Base-by-base conservation (phyloP, 1,284 basidiomycete genomes). In the Trichosporon sp. region DNA sequence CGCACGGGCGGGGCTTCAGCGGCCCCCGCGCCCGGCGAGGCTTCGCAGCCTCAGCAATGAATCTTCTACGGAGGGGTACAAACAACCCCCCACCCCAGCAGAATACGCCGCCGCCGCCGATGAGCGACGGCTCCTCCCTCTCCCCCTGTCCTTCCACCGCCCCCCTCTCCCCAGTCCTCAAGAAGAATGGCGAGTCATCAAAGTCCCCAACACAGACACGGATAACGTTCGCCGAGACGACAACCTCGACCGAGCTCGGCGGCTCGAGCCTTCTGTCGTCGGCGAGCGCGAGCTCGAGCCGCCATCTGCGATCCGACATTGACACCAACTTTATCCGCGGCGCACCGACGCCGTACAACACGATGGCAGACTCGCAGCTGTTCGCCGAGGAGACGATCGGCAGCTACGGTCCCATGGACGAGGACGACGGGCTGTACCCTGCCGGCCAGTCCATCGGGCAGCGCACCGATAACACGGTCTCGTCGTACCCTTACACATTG, bases 311-410 rank as follows among this genome's bases (percentile, higher is more conserved):
- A n/a, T 63, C 59, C 7, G 59, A 35, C 59, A 63, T 63, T 35
- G 59, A 63, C 32, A 65, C 64, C 19, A 38, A 46, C 8, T 68
- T 67, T 12, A 56, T 59, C 37, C 59, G 37, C 2, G 66, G 70
- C 16, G 77, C 79, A 0, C 79, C 79, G 1, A 80, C 79, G 16
- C 79, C 79, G 4, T 76, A 71, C 73, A 80, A 80, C 71, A 79
- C 79, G 2, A 70, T 73, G 68, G 71, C 69, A 16, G 74, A 75
- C 65, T 40, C 66, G 11, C 56, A 59, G 12, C 66, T 51, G 7
- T 68, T 61, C 54, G 68, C 14, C 67, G 54, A 63, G 37, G 40
- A 14, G 26, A 8, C 64, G 12, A 68, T 67, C 16, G 46, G 12
- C 69, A 63, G 59, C 67, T 38, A 72, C 43, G 43, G 59, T 38